Evolutionary conservation across 225 moss, liverwort and hornwort genomes (phyloP).

Genomic region (Marchantia polymorpha): DNA sequence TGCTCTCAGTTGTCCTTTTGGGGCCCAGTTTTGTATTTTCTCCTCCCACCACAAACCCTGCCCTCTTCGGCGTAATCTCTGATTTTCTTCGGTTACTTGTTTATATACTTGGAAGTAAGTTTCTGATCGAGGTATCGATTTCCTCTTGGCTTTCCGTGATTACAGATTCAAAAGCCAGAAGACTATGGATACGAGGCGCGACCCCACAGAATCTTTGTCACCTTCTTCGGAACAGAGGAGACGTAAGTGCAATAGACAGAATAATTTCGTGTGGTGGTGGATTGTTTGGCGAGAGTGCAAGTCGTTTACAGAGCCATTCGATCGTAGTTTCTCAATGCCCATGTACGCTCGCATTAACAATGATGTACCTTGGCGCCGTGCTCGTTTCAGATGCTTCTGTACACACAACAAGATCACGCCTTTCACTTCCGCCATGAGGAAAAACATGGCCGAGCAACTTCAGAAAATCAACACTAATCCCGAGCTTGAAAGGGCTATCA

Average conservation of each 20-base stretch:
- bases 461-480: conserved; percentile 41
- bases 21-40: background rate
- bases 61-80: background rate
- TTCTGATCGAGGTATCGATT: background rate
- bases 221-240: conserved; percentile 45
- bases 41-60: background rate
- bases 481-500: conserved; percentile 43
- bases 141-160: background rate
- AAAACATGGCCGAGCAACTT: conserved; percentile 42
- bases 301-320: background rate
- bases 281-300: background rate
- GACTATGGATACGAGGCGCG: conserved; percentile 45
- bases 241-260: conserved; percentile 34
- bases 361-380: background rate
- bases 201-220: conserved; percentile 42
- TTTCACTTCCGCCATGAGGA: conserved; percentile 40
- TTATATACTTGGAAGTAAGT: background rate
- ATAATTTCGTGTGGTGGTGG: background rate
- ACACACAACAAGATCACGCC: conserved; percentile 44
- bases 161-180: conserved; percentile 47
- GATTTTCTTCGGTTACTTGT: background rate
- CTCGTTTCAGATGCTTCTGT: conserved; percentile 42
- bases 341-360: background rate
- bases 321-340: background rate
- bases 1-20: background rate